Base-by-base conservation (phyloP, 495 filamentous ascomycete genomes). In the Lasiosphaeriaceae sp. region DNA sequence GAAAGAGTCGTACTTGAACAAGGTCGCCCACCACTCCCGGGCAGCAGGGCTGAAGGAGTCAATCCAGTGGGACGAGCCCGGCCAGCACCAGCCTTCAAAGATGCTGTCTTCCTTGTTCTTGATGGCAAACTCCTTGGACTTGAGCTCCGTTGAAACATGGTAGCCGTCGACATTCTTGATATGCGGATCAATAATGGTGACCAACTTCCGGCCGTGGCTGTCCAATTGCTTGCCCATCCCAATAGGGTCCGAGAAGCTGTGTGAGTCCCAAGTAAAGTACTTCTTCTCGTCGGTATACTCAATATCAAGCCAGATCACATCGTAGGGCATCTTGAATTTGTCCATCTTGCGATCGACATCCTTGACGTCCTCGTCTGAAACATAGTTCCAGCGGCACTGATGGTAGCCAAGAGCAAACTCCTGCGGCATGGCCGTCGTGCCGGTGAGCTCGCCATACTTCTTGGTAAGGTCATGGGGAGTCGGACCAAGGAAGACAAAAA, bases 21-120 rank as follows among this genome's bases (percentile, higher is more conserved):
- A 83, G 12, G 77, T 71, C 44, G 80, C 83, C 94, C 94, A 98
- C 95, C 95, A 98, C 48, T 85, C 81, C 48, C 84, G 80, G 23
- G 90, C 88, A 2, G 84, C 86, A 22, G 93, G 91, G 64, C 90
- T 97, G 74, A 98, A 97, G 69, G 84, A 86, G 62, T 98, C 94
- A 59, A 97, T 76, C 94, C 94, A 98, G 76, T 96, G 78, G 1
- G 93, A 96, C 21, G 90, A 91, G 16, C 94, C 94, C 2, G 94
- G 94, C 94, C 94, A 98, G 74, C 94, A 98, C 90, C 90, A 96
- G 50, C 94, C 94, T 60, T 97, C 94, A 64, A 90, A 98, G 53
- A 88, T 78, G 26, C 88, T 88, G 44, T 86, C 89, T 48, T 96
- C 89, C 68, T 97, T 98, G 74, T 96, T 92, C 69, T 87, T 84